Conservation (phyloP, 352 stramenopile genomes). For the Saprolegnia diclina region DNA sequence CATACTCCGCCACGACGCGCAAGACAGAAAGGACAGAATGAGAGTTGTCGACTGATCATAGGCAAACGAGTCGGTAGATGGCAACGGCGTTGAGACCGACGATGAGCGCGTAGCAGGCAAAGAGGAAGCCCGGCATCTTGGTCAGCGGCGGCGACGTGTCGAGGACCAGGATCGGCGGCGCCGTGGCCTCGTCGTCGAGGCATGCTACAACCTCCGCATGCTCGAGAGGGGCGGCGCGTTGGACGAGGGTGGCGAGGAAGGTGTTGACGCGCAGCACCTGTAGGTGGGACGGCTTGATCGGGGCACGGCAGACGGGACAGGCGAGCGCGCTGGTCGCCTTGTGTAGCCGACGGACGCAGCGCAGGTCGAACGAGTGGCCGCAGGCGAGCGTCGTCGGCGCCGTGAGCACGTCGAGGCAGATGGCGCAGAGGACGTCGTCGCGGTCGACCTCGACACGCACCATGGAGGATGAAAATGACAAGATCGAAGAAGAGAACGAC, state of each 20-base stretch:
- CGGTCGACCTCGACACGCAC: background rate
- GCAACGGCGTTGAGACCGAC: background rate
- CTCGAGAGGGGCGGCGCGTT: background rate
- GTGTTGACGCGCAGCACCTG: background rate
- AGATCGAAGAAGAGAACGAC: too few relatives aligned
- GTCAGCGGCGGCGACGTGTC: background rate
- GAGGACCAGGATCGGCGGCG: background rate
- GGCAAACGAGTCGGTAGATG: too few relatives aligned
- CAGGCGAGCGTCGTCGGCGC: background rate
- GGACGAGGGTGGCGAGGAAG: background rate
- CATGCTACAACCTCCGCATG: background rate
- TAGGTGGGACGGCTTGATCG: background rate
- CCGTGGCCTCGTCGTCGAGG: too few relatives aligned
- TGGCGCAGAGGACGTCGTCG: background rate
- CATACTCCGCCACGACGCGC: too few relatives aligned
- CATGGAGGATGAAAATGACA: background rate
- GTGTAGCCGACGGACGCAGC: background rate
- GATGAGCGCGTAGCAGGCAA: background rate
- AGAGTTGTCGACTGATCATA: too few relatives aligned
- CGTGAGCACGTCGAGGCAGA: background rate
- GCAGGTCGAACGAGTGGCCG: background rate
- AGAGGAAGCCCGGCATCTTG: background rate
- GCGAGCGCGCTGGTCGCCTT: background rate
- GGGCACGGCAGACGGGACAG: background rate
- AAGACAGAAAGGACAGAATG: too few relatives aligned